phyloP scores from a whole-genome alignment of 2,329 filamentous ascomycete species.

The Aureobasidium namibiae region DNA sequence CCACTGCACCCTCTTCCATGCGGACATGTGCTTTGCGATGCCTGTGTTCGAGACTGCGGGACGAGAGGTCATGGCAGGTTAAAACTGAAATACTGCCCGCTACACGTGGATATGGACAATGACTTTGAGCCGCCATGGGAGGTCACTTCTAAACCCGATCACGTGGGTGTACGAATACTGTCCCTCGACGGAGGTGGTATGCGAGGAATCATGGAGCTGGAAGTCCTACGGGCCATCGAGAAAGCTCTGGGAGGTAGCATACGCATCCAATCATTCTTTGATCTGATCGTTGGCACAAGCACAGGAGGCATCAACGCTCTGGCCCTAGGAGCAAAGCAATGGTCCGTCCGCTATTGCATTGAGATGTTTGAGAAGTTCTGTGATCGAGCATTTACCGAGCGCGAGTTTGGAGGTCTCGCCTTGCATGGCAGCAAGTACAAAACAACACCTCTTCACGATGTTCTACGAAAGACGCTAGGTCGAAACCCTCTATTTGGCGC shows the following conservation, averaged over 20 bases:
- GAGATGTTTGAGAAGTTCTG: conserved; percentile 32
- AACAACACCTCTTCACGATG: conserved; percentile 26
- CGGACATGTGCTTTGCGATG: conserved; percentile 39
- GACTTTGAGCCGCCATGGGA: conserved; percentile 15
- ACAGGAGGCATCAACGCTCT: conserved; percentile 40
- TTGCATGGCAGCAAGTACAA: conserved; percentile 24
- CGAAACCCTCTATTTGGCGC: conserved; percentile 33
- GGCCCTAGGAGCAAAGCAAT: conserved; percentile 32
- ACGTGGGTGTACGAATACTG: conserved; percentile 32
- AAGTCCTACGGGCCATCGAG: conserved; percentile 36
- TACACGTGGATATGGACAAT: conserved; percentile 22
- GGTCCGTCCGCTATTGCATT: conserved; percentile 32
- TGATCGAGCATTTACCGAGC: conserved; percentile 34
- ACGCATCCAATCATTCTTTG: conserved; percentile 40
- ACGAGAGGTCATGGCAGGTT: conserved; percentile 22
- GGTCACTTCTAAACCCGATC: conserved; percentile 27
- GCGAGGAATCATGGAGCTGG: conserved; percentile 38
- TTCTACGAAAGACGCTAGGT: conserved; percentile 32
- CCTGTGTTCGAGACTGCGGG: conserved; percentile 30
- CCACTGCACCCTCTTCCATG: conserved; percentile 38
- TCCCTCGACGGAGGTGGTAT: conserved; percentile 40
- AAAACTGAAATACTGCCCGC: conserved; percentile 26
- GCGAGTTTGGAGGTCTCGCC: conserved; percentile 21
- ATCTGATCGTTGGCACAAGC: conserved; percentile 41
- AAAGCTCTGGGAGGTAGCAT: conserved; percentile 30